phyloP scores from a whole-genome alignment of 2,329 filamentous ascomycete species.

The Sarocladiaceae sp. region DNA sequence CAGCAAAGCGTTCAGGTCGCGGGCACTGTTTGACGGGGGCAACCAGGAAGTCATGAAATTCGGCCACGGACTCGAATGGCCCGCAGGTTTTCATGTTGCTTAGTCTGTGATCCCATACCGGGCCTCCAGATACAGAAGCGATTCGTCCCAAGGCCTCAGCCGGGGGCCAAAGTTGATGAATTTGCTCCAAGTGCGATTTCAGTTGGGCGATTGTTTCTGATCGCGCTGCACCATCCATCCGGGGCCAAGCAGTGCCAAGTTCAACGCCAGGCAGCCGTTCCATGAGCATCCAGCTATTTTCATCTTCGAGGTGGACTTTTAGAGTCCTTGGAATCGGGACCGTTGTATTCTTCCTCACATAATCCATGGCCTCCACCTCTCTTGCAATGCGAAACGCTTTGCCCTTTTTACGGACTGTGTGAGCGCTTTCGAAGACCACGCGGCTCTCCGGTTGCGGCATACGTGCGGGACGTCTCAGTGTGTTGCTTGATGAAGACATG shows the following conservation, averaged over 20 bases:
- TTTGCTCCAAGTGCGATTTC: conserved; percentile 10
- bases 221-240: conserved; percentile 10
- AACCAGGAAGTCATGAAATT: conserved; percentile 15
- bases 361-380: conserved; percentile 14
- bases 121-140: conserved; percentile 13
- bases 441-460: too few species aligned
- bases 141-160: conserved; percentile 2
- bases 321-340: conserved; percentile 11
- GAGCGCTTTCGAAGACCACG: too few species aligned
- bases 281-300: conserved; percentile 15
- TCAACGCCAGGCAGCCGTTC: conserved; percentile 11
- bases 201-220: conserved; percentile 12
- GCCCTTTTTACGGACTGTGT: too few species aligned
- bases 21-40: conserved; percentile 13
- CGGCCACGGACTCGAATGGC: conserved; percentile 13
- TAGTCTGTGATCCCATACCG: conserved; percentile 12
- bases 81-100: conserved; percentile 12
- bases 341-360: conserved; percentile 8
- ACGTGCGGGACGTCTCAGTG: too few species aligned
- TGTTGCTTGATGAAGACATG: too few species aligned
- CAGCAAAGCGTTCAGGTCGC: conserved; percentile 12
- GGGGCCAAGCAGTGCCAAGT: conserved; percentile 14
- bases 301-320: conserved; percentile 10
- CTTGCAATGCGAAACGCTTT: conserved; percentile 2
- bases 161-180: conserved; percentile 12